Base-by-base conservation (phyloP, 148 eudicot genomes). In the Simmondsia chinensis region DNA sequence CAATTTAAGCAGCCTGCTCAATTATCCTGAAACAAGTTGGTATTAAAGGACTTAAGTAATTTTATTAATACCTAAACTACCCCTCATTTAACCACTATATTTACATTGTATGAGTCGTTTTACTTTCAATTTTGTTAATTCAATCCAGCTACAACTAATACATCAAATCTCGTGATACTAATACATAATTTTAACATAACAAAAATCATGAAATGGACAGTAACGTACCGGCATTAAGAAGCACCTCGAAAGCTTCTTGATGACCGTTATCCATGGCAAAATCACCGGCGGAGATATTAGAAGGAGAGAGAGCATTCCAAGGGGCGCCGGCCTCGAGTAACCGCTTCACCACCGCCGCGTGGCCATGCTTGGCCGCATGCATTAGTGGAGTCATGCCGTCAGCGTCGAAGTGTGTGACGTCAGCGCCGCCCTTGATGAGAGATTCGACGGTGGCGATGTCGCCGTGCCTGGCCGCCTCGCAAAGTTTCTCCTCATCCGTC, bases 251-350 rank as follows among this genome's bases (percentile, higher is more conserved):
- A 23, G 87, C 74, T 0, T 68, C 69, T 53, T 84, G 93, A 34
- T 84, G 93, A 18, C 76, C 93, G 22, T 57, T 43, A 1, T 84
- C 81, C 97, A 89, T 84, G 32, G 97, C 87, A 10, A 84, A 78
- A 61, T 89, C 97, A 1, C 97, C 97, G 14, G 95, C 97, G 24
- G 82, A 89, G 32, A 75, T 56, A 33, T 71, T 70, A 34, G 70
- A 66, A 54, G 93, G 95, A 22, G 91, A 75, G 35, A 89, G 63
- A 12, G 97, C 95, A 50, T 89, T 89, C 97, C 97, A 89, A 0
- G 97, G 97, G 1, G 97, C 97, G 9, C 95, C 95, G 32, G 82
- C 76, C 31, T 80, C 93, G 39, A 89, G 79, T 8, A 89, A 80
- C 31, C 57, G 60, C 32, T 63, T 59, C 2, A 78, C 80, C 1